Conservation (phyloP, 768 basidiomycete species). For the Podaxis rugospora region DNA sequence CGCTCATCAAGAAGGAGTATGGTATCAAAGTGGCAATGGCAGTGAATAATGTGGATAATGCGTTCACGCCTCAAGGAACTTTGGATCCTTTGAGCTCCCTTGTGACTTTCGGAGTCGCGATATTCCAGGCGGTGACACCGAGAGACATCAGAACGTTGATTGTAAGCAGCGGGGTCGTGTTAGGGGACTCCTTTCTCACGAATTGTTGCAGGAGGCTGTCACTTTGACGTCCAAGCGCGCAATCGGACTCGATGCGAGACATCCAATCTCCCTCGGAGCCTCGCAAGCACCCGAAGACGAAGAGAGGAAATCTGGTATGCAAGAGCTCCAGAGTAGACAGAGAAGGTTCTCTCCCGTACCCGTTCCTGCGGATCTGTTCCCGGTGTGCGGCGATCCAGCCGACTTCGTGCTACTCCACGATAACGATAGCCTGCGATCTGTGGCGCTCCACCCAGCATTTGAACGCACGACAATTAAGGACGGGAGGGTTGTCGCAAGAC, state of each 20-base stretch:
- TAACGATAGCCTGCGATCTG: conserved; percentile 36
- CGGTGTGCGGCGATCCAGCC: conserved; percentile 38
- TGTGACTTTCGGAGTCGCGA: conserved; percentile 50
- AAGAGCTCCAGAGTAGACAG: neutral
- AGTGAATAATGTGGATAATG: conserved; percentile 64
- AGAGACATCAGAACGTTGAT: conserved; percentile 41
- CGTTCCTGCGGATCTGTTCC: conserved; percentile 27
- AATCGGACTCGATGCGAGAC: conserved; percentile 26
- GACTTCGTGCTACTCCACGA: conserved; percentile 60
- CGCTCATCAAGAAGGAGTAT: conserved; percentile 38
- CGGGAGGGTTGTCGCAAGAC: conserved; percentile 39
- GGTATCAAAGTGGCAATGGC: conserved; percentile 49
- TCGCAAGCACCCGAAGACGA: neutral
- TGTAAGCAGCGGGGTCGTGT: conserved; percentile 29
- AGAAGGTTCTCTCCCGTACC: neutral
- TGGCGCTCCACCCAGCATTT: conserved; percentile 44
- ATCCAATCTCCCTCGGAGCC: neutral
- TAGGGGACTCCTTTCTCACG: neutral
- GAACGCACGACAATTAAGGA: conserved; percentile 48
- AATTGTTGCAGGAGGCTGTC: conserved; percentile 35
- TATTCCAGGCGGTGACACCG: conserved; percentile 55
- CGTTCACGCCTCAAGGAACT: conserved; percentile 66
- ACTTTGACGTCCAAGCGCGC: conserved; percentile 49
- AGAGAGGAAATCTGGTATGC: neutral
- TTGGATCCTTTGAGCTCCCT: conserved; percentile 53